Evolutionary conservation across 2,329 filamentous ascomycete genomes (phyloP), one percentile per base, ranked within the genome.

Genomic region (Botrytis hyacinthi): DNA sequence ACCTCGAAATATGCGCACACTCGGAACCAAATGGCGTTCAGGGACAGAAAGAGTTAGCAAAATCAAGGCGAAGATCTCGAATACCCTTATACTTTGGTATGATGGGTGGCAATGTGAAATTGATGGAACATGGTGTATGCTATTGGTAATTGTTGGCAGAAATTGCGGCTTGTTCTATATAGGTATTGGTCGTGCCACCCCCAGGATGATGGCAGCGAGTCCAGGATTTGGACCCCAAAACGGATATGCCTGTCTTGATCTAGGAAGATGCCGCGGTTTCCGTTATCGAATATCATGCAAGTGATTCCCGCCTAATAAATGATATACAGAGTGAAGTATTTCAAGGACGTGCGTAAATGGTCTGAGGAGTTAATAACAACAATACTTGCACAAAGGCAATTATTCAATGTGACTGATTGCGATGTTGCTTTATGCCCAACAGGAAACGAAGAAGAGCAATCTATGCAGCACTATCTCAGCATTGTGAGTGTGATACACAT

Each of bases 1-100:
- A 66, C 75, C 73, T 75, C 72, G 71, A 74, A 59, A 75, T 57
- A 71, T 75, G 59, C 54, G 72, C 74, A 73, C 62, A 67, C 54
- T 62, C 70, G 69, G 66, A 22, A 60, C 62, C 37, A 46, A 59
- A 65, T 76, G 40, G 59, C 37, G 73, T 73, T 71, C 69, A 74
- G 51, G 70, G 72, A 66, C 32, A 40, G 51, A 73, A 73, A 63
- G 69, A 71, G 73, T 76, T 76, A 78, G 74, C 12, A 40, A 37
- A 65, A 29, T 29, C 35, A 62, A 65, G 32, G 32, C 32, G 32
- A 54, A 18, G n/a, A 65, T 26, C 44, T 37, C 18, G 8, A 51
- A 29, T 68, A 51, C 40, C 40, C 44, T 51, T 37, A 37, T 51
- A 54, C 46, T 42, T 32, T 72, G 29, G 35, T 48, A 60, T 48